A percentile compares a stretch with the other conserved stretches of the same genome.
Conservation (phyloP, 129 eudicot species). For the Saussurea involucrata region DNA sequence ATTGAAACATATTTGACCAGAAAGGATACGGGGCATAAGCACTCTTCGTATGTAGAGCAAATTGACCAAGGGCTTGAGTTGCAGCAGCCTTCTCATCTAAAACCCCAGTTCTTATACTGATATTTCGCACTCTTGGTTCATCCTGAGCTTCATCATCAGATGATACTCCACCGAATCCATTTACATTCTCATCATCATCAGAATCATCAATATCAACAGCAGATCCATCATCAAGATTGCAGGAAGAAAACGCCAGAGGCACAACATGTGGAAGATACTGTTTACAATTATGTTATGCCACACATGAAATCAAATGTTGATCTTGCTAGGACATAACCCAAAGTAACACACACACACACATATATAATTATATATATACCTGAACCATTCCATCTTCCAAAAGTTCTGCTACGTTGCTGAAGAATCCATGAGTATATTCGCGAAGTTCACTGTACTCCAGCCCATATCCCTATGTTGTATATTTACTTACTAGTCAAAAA, state of each 20-base stretch:
- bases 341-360: neutral
- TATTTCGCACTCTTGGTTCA: constrained; percentile 94
- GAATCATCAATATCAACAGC: constrained; percentile 96
- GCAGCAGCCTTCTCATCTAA: constrained; percentile 99
- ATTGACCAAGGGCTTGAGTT: constrained; percentile 94
- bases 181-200: constrained; percentile 72
- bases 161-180: constrained; percentile 93
- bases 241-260: constrained; percentile 78
- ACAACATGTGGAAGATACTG: constrained; percentile 98
- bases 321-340: neutral
- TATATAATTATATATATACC: constrained; percentile 34
- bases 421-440: constrained; percentile 97
- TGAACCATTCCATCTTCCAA: constrained; percentile 84
- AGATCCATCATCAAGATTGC: constrained; percentile 99
- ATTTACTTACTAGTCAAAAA: constrained; percentile 11
- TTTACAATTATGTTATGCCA: constrained; percentile 13
- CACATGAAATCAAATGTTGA: neutral
- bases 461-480: constrained; percentile 62
- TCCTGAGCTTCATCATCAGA: constrained; percentile 99
- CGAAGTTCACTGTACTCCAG: constrained; percentile 97
- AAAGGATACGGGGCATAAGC: constrained; percentile 96
- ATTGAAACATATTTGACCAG: constrained; percentile 30
- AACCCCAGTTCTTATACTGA: constrained; percentile 95
- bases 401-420: constrained; percentile 90
- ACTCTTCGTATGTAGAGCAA: constrained; percentile 83